Percentiles rank a stretch among this genome's conserved stretches.
Evolutionary conservation across 106 monocot genomes (phyloP).

Genomic region (Dactylorhiza incarnata): DNA sequence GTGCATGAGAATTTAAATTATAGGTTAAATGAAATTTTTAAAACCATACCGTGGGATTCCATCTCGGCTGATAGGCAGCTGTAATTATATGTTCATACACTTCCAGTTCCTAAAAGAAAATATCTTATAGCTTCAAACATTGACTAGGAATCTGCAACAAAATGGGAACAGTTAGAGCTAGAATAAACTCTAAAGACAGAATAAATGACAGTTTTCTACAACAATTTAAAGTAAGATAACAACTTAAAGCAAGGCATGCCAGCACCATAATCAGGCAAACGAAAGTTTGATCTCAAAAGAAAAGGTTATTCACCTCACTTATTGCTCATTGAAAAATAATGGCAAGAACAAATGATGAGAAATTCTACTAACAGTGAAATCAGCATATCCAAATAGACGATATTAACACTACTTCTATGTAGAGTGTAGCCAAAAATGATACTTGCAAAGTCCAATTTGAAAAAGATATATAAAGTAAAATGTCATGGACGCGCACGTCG

Average conservation of each 20-base stretch:
- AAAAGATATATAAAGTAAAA: background rate
- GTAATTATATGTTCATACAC: background rate
- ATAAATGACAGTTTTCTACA: background rate
- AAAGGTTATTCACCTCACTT: conserved; percentile 1
- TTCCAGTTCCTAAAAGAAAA: background rate
- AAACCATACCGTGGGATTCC: conserved; percentile 6
- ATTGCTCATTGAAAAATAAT: background rate
- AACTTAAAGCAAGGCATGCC: background rate
- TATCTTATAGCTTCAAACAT: background rate
- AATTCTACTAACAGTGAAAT: background rate
- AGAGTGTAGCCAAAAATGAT: background rate
- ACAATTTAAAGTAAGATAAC: background rate
- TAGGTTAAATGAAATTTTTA: background rate
- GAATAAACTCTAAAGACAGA: background rate
- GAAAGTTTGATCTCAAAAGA: background rate
- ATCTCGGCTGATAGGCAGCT: background rate
- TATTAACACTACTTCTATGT: background rate
- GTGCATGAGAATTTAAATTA: background rate
- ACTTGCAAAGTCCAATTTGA: background rate
- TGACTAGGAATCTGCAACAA: background rate
- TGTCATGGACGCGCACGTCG: too few species aligned
- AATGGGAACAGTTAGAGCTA: background rate
- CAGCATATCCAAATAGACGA: background rate
- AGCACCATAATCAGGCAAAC: background rate
- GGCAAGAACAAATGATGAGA: background rate